Evolutionary conservation across 768 basidiomycete genomes (phyloP), one percentile per base, ranked within the genome.

Genomic region (Daedalea quercina): DNA sequence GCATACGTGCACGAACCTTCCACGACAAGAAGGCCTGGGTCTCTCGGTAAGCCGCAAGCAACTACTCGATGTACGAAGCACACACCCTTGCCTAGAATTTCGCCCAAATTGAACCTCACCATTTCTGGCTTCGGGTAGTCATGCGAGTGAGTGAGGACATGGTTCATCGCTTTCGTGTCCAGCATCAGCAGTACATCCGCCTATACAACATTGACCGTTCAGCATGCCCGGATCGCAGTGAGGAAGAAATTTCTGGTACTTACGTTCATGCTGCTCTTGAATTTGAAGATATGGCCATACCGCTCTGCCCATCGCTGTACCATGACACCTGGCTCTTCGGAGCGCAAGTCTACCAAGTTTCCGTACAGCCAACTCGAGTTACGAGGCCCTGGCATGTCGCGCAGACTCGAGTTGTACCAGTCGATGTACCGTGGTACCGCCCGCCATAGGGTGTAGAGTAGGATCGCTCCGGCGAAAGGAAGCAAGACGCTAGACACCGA

Each of bases 331-430:
- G 76, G 67, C 2, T 70, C 80, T 3, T 69, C 72, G 6, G 72
- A 61, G 61, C 63, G 67, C 1, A 82, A 69, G 15, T 78, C 70
- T 34, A 61, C 67, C 54, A 80, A 52, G 57, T 82, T 76, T 9
- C 83, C 82, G 53, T 68, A 79, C 8, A 85, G 42, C 48, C 67
- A 67, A 55, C 71, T 78, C 1, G 68, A 48, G 45, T 60, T 73
- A 11, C 70, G 67, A 1, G 82, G 82, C 1, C 80, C 81, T 2
- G 74, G 81, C 19, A 83, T 67, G 42, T 69, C 55, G 9, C 72
- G 69, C 24, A 81, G 56, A 3, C 76, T 71, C 1, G 77, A 79
- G 19, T 22, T 43, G 24, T 15, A 41, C n/a, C 19, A 15, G 19
- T 24, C 22, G 15, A 51, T 51, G 40, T 41, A 20, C 7, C 33